A percentile compares a stretch with the other conserved stretches of the same genome.
Conservation (phyloP, 352 stramenopile genomes). For the Phytophthora sansomeana region DNA sequence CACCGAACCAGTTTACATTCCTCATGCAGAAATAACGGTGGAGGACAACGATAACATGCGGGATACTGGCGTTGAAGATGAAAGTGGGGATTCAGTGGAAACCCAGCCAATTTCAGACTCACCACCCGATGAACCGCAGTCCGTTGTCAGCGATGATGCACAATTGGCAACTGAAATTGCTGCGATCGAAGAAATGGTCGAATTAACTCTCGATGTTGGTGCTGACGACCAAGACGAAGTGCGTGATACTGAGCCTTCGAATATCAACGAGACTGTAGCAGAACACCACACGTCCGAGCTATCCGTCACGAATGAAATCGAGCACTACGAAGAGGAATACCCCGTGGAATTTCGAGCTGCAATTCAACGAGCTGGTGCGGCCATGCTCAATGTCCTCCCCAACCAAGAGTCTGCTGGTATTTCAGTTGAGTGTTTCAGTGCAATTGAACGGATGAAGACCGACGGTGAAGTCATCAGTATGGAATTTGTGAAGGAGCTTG, state of each 20-base stretch:
- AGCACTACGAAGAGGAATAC: conserved; percentile 19
- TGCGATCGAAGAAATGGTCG: conserved; percentile 22
- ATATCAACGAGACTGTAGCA: conserved; percentile 14
- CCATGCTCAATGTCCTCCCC: conserved; percentile 14
- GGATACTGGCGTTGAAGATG: neutral
- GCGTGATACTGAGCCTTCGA: conserved; percentile 6
- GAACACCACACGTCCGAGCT: conserved; percentile 15
- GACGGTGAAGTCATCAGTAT: conserved; percentile 14
- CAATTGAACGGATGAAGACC: conserved; percentile 12
- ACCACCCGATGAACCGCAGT: neutral
- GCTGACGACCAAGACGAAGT: conserved; percentile 17
- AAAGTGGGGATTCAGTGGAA: neutral
- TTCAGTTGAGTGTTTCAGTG: conserved; percentile 16
- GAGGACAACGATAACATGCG: neutral
- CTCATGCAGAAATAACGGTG: conserved; percentile 17
- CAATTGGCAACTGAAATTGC: neutral
- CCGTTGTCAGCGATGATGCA: neutral
- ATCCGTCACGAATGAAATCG: conserved; percentile 23
- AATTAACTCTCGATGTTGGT: conserved; percentile 16
- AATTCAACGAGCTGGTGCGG: conserved; percentile 17
- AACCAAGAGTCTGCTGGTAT: conserved; percentile 6
- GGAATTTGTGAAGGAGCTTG: conserved; percentile 20
- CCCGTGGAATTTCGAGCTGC: conserved; percentile 9
- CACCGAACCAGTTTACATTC: conserved; percentile 1
- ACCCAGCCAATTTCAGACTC: neutral